Base-by-base conservation (phyloP, 805 yeast genomes). In the Saturnispora quitensis region DNA sequence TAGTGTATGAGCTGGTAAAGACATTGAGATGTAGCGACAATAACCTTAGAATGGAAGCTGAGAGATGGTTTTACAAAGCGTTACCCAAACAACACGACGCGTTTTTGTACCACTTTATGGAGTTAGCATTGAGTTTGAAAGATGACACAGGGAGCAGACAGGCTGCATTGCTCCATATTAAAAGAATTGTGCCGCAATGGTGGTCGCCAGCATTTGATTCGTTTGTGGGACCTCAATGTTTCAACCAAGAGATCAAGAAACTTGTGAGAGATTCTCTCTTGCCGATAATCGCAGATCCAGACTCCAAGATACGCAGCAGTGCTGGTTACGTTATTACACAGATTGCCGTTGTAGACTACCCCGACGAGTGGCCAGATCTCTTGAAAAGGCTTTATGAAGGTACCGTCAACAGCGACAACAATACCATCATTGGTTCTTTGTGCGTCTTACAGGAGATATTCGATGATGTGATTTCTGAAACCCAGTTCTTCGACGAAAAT, bases 301-400 rank as follows among this genome's bases (percentile, higher is more conserved):
- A 77, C 55, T 71, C 84, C 9, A 86, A 84, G 59, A 70, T 90
- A 15, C 73, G 88, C 53, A 76, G 74, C 31, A 76, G 86, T 48
- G 78, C 86, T 2, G 81, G 90, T 1, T 83, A 87, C 56, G 83
- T 86, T 15, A 77, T 89, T 17, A 86, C 86, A 5, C 95, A 86
- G 60, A 86, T 91, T 15, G 89, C 96, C 0, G 84, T 86, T 3
- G 86, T 82, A 1, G 99, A 91, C 62, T 91, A 79, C 61, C 99
- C 99, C 0, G 98, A 93, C 62, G 95, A 89, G 63, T 91, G 98
- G 98, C 96, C 97, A 0, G 75, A 73, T 22, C 69, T 90, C 45
- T 62, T 86, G 51, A 61, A 67, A 34, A 65, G 65, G 6, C 60
- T 88, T 20, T 81, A 80, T 59, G 61, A 61, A 1, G 17, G 53